Evolutionary conservation across 306 rosid genomes (phyloP).

Genomic region (Trifolium repens): DNA sequence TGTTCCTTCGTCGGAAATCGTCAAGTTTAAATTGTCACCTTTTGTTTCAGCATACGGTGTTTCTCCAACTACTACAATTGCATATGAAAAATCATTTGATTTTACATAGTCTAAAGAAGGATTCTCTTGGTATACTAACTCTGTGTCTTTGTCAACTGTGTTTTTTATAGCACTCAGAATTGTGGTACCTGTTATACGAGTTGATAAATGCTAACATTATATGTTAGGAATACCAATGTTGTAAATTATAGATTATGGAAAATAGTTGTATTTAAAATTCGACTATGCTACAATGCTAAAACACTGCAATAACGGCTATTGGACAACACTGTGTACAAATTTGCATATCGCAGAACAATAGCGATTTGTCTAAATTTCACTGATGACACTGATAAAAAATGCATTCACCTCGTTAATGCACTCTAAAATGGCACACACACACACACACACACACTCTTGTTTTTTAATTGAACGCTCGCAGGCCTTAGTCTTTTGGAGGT

Average conservation of each 20-base stretch:
- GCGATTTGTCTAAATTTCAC: neutral
- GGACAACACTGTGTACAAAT: too few species aligned
- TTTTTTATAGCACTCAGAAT: conserved; percentile 42
- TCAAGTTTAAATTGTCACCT: conserved; percentile 46
- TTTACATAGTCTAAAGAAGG: conserved; percentile 22
- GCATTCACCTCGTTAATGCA: neutral
- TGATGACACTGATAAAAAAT: neutral
- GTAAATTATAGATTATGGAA: neutral
- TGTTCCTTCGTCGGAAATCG: conserved; percentile 34
- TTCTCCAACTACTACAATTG: conserved; percentile 52
- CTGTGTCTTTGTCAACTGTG: conserved; percentile 35
- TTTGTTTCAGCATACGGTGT: conserved; percentile 44
- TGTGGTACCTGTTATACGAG: conserved; percentile 40
- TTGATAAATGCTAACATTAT: neutral
- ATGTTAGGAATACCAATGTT: neutral
- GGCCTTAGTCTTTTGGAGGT: too few species aligned
- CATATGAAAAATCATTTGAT: conserved; percentile 36
- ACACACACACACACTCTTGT: too few species aligned
- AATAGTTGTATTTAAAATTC: neutral
- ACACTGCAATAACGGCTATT: too few species aligned
- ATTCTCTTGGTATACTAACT: conserved; percentile 37
- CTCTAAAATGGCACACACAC: too few species aligned
- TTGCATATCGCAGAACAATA: neutral
- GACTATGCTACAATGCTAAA: too few species aligned
- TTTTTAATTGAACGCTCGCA: too few species aligned